A percentile compares a stretch with the other conserved stretches of the same genome.
Evolutionary conservation across 352 stramenopile genomes (phyloP).

Genomic region (Sclerospora graminicola): DNA sequence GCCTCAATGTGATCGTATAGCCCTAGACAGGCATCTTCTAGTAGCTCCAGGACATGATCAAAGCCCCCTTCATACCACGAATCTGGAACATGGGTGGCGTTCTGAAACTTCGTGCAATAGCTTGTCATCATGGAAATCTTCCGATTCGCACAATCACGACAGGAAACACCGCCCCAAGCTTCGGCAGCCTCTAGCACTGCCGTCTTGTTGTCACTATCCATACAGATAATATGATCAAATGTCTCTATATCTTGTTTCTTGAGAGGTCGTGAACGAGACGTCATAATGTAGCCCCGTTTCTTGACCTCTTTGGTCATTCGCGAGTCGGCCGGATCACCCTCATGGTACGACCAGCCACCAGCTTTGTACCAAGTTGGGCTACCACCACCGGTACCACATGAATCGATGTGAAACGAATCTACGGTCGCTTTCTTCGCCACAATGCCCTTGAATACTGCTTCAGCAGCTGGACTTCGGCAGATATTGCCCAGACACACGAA

Average conservation of each 20-base stretch:
- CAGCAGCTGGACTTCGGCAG: constrained; percentile 71
- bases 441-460: constrained; percentile 80
- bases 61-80: constrained; percentile 87
- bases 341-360: constrained; percentile 79
- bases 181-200: constrained; percentile 74
- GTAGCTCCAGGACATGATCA: constrained; percentile 80
- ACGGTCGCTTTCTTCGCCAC: constrained; percentile 23
- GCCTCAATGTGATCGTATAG: constrained; percentile 50
- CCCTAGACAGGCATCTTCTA: constrained; percentile 80
- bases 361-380: constrained; percentile 70
- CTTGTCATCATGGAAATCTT: constrained; percentile 80
- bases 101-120: constrained; percentile 68
- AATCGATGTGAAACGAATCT: constrained; percentile 60
- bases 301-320: constrained; percentile 80
- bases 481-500: constrained; percentile 90
- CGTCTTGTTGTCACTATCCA: constrained; percentile 80
- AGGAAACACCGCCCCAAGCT: constrained; percentile 62
- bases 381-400: constrained; percentile 79
- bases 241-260: constrained; percentile 56
- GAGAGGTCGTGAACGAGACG: constrained; percentile 65
- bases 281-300: constrained; percentile 78
- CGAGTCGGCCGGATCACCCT: constrained; percentile 68
- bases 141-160: constrained; percentile 30
- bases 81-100: constrained; percentile 54
- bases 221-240: constrained; percentile 87